Evolutionary conservation across 2,329 filamentous ascomycete genomes (phyloP).

Genomic region (Sordariomycetes sp.): DNA sequence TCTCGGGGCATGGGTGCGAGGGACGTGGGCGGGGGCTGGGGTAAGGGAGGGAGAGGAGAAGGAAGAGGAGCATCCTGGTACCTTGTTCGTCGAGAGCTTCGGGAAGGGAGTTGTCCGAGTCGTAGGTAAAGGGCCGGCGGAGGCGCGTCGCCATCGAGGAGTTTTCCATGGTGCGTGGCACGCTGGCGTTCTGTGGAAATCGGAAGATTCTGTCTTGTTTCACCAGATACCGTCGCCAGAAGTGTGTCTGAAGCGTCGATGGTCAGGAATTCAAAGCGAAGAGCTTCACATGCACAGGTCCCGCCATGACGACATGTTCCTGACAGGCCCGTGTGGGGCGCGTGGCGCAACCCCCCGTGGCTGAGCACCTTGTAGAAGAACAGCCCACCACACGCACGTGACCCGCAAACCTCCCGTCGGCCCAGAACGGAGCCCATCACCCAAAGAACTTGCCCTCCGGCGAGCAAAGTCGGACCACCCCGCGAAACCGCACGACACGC

Average conservation of each 20-base stretch:
- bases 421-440: background rate
- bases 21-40: background rate
- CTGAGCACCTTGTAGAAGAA: background rate
- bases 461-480: background rate
- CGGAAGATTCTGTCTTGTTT: background rate
- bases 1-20: background rate
- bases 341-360: background rate
- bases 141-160: slow-evolving; percentile 38
- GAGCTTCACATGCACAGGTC: background rate
- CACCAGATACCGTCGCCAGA: background rate
- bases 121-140: slow-evolving; percentile 64
- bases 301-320: background rate
- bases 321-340: background rate
- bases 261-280: background rate
- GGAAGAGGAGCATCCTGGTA: slow-evolving; percentile 19
- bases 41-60: slow-evolving; percentile 1
- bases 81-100: slow-evolving; percentile 67
- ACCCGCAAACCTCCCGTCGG: background rate
- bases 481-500: background rate
- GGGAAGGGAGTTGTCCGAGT: slow-evolving; percentile 39
- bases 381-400: background rate
- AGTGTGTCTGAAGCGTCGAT: background rate
- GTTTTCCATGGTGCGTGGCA: background rate
- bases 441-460: background rate
- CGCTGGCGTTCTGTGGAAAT: background rate